These are phyloP conservation scores for Omphalea diandra DNA, from an alignment of 441 rosid genomes.

Conservation along the genomic window DNA sequence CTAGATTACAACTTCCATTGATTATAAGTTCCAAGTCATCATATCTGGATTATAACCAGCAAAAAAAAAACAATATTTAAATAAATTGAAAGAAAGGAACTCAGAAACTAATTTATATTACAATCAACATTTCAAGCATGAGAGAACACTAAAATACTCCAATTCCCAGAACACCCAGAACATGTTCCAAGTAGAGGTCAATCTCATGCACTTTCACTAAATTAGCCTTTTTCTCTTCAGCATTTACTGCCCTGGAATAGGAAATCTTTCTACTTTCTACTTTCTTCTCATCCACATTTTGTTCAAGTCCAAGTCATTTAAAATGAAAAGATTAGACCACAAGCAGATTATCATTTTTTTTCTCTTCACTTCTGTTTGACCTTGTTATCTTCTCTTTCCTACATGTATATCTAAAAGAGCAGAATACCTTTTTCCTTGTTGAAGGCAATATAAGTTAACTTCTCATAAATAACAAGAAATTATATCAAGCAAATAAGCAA, in stretches of 20 bases:
- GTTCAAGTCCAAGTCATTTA: neutral
- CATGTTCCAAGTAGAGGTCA: neutral
- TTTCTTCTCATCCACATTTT: neutral
- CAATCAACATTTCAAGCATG: neutral
- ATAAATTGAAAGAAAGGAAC: neutral
- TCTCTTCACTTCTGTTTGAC: neutral
- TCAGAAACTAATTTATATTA: neutral
- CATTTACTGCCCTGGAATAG: neutral
- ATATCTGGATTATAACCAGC: neutral
- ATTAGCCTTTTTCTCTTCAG: neutral
- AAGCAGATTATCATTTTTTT: neutral
- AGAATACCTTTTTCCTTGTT: neutral
- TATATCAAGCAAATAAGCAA: neutral
- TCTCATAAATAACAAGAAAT: neutral
- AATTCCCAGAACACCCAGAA: neutral
- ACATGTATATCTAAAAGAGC: neutral
- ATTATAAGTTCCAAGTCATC: neutral
- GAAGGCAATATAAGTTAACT: neutral
- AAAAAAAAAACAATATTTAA: neutral
- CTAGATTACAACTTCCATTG: neutral
- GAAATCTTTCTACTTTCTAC: neutral
- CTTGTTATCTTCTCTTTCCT: neutral
- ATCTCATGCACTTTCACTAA: neutral
- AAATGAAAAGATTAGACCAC: neutral
- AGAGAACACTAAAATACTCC: neutral